Conservation (phyloP, 495 filamentous ascomycete species). For the Penicillium longicatenatum region DNA sequence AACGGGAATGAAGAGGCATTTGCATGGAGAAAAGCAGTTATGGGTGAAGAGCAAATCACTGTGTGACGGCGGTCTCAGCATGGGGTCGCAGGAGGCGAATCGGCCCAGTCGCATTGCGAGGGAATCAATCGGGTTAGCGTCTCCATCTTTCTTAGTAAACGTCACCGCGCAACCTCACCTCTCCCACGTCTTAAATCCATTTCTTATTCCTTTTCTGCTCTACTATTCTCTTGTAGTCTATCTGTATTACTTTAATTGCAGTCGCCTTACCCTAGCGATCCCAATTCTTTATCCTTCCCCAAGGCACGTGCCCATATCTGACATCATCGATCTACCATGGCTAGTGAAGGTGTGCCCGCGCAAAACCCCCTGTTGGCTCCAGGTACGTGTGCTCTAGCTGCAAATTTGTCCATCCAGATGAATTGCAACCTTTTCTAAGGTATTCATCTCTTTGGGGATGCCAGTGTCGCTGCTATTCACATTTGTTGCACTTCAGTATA, state of each 20-base stretch:
- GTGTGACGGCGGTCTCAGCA: slow-evolving; percentile 7
- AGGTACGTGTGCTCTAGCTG: slow-evolving; percentile 23
- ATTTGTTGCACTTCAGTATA: slow-evolving; percentile 7
- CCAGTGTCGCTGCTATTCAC: not conserved
- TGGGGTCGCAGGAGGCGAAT: slow-evolving; percentile 20
- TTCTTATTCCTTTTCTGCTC: slow-evolving; percentile 15
- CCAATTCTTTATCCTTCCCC: not conserved
- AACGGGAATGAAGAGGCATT: not conserved
- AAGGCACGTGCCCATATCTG: slow-evolving; percentile 15
- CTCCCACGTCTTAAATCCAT: slow-evolving; percentile 18
- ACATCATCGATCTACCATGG: slow-evolving; percentile 36
- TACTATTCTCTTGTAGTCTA: slow-evolving; percentile 5
- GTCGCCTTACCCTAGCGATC: slow-evolving; percentile 24
- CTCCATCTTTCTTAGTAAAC: slow-evolving; percentile 37
- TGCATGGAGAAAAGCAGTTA: not conserved
- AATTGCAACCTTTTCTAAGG: slow-evolving; percentile 3
- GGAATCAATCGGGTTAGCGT: slow-evolving; percentile 34
- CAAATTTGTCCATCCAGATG: not conserved
- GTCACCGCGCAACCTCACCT: slow-evolving; percentile 46
- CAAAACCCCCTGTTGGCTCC: slow-evolving; percentile 16
- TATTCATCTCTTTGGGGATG: not conserved
- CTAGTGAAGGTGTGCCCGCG: slow-evolving; percentile 22
- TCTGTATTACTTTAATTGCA: slow-evolving; percentile 9
- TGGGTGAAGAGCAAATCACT: not conserved
- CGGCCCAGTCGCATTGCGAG: slow-evolving; percentile 21